Evolutionary conservation across 1,139 yeast genomes (phyloP), one percentile per base, ranked within the genome.

Genomic region (Ogataea hybrid): DNA sequence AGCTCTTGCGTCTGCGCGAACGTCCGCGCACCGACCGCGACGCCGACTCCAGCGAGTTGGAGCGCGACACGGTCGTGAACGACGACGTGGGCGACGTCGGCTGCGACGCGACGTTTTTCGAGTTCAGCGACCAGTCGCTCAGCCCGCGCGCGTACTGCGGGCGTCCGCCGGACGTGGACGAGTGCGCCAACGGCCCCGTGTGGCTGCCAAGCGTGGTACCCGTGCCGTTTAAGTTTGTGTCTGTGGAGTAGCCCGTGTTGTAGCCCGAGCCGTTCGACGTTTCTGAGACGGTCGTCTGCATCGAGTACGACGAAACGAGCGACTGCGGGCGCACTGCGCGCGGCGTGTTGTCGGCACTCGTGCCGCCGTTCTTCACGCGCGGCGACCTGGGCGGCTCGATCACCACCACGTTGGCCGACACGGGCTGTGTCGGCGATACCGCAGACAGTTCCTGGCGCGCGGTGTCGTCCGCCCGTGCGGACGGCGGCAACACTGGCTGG

Each of bases 241-340:
- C 66, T 0, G 64, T 60, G 2, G 65, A 61, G 39, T 59, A 61
- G 4, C 64, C 61, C 1, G 66, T 60, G 20, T 53, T 52, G 43
- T 61, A 58, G 0, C 63, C 65, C 2, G 67, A 62, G 0, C 63
- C 65, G 37, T 52, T 54, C 1, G 66, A 62, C 3, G 63, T 62
- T 34, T 62, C 66, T 5, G 64, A 59, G 17, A 56, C 43, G 1
- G 61, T 56, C 4, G 65, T 59, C 33, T 59, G 63, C 1, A 56
- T 44, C 1, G 65, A 61, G 40, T 51, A 58, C 1, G 62, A 43
- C 1, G 65, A 61, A 2, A 61, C 42, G 7, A 56, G 56, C 11
- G 67, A 62, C 10, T 30, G 32, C 10, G 32, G 23, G 8, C 32
- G 12, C 12, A 18, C 15, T 11, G 32, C 15, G 12, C 18, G 16